Conservation (phyloP, 257 asterid genomes). For the Scutellaria minor region DNA sequence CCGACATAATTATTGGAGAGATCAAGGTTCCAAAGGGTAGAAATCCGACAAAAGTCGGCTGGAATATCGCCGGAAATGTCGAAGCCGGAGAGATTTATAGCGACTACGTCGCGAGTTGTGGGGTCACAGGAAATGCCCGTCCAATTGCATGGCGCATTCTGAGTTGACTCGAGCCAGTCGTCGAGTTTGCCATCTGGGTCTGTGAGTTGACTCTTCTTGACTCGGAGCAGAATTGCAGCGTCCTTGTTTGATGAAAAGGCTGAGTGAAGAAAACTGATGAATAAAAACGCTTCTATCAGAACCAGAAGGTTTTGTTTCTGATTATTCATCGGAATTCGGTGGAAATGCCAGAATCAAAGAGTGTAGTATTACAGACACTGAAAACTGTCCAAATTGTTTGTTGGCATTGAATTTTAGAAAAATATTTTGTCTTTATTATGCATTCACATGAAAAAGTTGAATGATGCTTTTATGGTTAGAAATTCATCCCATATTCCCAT, state of each 20-base stretch:
- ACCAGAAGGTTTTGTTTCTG: constrained; percentile 19
- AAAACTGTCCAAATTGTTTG: neutral
- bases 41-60: constrained; percentile 72
- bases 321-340: constrained; percentile 32
- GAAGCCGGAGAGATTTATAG: constrained; percentile 52
- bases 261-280: constrained; percentile 35
- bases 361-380: neutral
- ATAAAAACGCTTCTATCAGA: constrained; percentile 30
- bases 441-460: constrained; percentile 15
- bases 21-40: constrained; percentile 55
- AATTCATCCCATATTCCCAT: neutral
- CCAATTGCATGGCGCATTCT: constrained; percentile 73
- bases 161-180: constrained; percentile 54
- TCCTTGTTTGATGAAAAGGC: constrained; percentile 52
- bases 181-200: constrained; percentile 54
- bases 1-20: constrained; percentile 53
- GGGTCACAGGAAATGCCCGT: constrained; percentile 62
- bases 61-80: constrained; percentile 62
- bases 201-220: constrained; percentile 52
- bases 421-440: neutral
- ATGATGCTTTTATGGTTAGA: constrained; percentile 24
- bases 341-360: neutral
- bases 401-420: neutral
- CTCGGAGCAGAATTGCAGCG: constrained; percentile 61
- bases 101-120: constrained; percentile 43